These are phyloP conservation scores for Thraustotheca clavata DNA, from an alignment of 352 stramenopile genomes.

Conservation along the genomic window DNA sequence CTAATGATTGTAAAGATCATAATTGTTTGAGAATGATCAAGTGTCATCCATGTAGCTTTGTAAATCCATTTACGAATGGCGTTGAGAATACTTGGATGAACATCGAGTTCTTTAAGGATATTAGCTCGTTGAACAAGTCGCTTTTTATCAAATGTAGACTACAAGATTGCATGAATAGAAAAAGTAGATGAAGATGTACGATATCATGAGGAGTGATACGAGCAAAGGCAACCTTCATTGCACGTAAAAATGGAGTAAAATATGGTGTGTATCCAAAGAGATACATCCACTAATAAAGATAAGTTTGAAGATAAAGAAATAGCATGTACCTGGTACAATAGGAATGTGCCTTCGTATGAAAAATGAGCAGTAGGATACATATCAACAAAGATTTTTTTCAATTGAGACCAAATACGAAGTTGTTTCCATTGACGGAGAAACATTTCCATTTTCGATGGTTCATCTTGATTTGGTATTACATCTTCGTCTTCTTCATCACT, in stretches of 20 bases:
- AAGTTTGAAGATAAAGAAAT: background rate
- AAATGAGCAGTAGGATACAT: slow-evolving; percentile 74
- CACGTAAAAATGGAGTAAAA: slow-evolving; percentile 68
- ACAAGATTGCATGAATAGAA: slow-evolving; percentile 45
- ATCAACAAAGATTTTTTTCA: slow-evolving; percentile 54
- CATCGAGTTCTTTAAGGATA: slow-evolving; percentile 28
- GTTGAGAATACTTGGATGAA: slow-evolving; percentile 32
- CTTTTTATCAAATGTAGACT: slow-evolving; percentile 16
- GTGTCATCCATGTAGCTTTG: slow-evolving; percentile 47
- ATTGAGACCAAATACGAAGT: slow-evolving; percentile 35
- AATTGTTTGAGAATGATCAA: slow-evolving; percentile 78
- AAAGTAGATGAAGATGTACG: slow-evolving; percentile 24
- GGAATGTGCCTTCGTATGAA: slow-evolving; percentile 68
- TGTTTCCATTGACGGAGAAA: slow-evolving; percentile 44
- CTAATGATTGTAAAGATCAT: slow-evolving; percentile 62
- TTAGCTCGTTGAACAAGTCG: background rate
- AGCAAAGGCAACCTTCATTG: slow-evolving; percentile 66
- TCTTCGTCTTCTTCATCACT: slow-evolving; percentile 1
- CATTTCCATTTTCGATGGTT: background rate
- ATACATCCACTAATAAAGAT: slow-evolving; percentile 62
- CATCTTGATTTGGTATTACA: background rate
- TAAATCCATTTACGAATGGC: slow-evolving; percentile 36
- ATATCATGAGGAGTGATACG: slow-evolving; percentile 62
- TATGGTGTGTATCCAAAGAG: slow-evolving; percentile 75
- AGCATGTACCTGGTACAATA: slow-evolving; percentile 55